Conservation (phyloP, 2,329 filamentous ascomycete genomes). For the Colletotrichum eleusines region DNA sequence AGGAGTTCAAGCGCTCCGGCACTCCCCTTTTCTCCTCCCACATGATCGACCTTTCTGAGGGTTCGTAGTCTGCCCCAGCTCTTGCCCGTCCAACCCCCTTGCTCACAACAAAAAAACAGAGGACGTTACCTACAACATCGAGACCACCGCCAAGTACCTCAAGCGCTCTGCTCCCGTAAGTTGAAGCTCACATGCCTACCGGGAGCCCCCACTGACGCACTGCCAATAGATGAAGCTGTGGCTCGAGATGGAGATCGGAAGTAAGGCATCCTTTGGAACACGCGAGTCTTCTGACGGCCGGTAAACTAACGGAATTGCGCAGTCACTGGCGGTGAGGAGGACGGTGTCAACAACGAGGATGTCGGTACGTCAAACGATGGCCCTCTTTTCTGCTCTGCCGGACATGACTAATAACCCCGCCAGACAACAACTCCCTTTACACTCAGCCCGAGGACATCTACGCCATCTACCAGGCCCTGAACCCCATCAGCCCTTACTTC, state of each 20-base stretch:
- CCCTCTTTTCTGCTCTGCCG: background rate
- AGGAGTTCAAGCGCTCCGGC: slow-evolving; percentile 92
- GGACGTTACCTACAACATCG: slow-evolving; percentile 88
- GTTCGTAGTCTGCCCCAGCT: slow-evolving; percentile 1
- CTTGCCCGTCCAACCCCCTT: background rate
- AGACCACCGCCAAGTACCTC: slow-evolving; percentile 92
- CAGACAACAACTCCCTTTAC: slow-evolving; percentile 95
- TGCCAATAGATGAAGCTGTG: slow-evolving; percentile 84
- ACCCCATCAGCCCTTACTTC: slow-evolving; percentile 93
- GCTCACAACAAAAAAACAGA: slow-evolving; percentile 53
- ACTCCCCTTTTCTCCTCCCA: slow-evolving; percentile 95
- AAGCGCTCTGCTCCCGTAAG: slow-evolving; percentile 82
- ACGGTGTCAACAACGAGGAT: slow-evolving; percentile 98
- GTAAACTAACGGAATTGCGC: slow-evolving; percentile 49
- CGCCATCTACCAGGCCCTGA: slow-evolving; percentile 88
- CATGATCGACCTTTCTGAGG: slow-evolving; percentile 99
- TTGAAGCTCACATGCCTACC: background rate
- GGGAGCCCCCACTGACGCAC: background rate
- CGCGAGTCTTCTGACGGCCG: background rate
- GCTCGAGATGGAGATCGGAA: slow-evolving; percentile 89
- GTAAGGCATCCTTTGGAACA: slow-evolving; percentile 45
- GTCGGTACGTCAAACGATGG: slow-evolving; percentile 59
- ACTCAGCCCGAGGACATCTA: slow-evolving; percentile 98
- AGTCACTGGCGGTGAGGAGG: slow-evolving; percentile 97
- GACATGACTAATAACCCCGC: background rate